A percentile compares a stretch with the other conserved stretches of the same genome.
Evolutionary conservation across 495 filamentous ascomycete species (phyloP).

Genomic region (Penicillium daleae): DNA sequence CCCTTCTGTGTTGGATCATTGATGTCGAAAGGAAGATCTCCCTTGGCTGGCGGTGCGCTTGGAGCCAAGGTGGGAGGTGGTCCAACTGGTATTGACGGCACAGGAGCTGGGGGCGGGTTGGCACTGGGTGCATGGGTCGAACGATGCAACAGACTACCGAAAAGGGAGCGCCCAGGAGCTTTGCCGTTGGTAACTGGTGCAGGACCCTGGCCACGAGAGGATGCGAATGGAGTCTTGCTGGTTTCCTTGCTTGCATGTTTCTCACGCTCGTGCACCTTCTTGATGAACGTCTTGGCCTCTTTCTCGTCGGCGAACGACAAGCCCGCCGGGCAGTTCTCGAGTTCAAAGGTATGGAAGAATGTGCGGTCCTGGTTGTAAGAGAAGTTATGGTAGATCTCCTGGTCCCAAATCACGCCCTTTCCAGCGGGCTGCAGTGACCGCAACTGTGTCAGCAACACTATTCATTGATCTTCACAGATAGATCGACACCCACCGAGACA

Average conservation of each 20-base stretch:
- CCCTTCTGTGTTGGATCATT: conserved; percentile 83
- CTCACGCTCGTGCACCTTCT: conserved; percentile 92
- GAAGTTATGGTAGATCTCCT: conserved; percentile 95
- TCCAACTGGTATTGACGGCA: conserved; percentile 53
- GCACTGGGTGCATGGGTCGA: conserved; percentile 61
- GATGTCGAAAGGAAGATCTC: conserved; percentile 70
- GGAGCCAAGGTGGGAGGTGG: conserved; percentile 40
- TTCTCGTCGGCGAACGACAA: conserved; percentile 95
- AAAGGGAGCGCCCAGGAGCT: conserved; percentile 53
- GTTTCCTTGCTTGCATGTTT: conserved; percentile 92
- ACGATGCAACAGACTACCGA: conserved; percentile 74
- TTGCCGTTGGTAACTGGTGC: conserved; percentile 53
- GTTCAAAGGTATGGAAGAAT: conserved; percentile 96
- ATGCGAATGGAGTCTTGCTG: conserved; percentile 74
- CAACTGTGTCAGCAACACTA: conserved; percentile 23
- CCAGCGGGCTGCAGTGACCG: conserved; percentile 62
- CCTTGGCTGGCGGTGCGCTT: conserved; percentile 45
- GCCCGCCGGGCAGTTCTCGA: conserved; percentile 86
- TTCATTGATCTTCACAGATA: not conserved
- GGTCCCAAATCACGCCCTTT: conserved; percentile 95
- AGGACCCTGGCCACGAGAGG: conserved; percentile 52
- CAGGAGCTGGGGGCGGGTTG: conserved; percentile 48
- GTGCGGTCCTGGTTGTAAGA: conserved; percentile 93
- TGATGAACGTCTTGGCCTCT: conserved; percentile 90
- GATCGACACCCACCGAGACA: conserved; percentile 71